A percentile compares a stretch with the other conserved stretches of the same genome.
Evolutionary conservation across 371 early-diverging fungal species (phyloP).

Genomic region (Coemansia sp.): DNA sequence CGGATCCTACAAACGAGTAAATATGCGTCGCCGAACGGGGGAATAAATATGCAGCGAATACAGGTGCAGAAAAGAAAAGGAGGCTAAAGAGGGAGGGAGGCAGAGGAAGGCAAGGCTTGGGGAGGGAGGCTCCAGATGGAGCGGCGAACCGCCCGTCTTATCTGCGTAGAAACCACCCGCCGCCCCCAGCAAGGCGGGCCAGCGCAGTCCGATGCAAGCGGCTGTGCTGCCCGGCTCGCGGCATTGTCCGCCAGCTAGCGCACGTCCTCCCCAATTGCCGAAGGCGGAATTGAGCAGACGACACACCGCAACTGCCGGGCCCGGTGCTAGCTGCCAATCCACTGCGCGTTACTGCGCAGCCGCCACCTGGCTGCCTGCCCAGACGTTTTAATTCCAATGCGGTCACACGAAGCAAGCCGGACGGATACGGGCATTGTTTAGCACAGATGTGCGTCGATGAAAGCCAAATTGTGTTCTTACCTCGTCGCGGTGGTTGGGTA

Average conservation of each 20-base stretch:
- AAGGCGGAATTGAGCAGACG: neutral
- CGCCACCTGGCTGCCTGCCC: neutral
- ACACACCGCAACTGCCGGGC: slow-evolving; percentile 3
- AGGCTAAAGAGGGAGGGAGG: slow-evolving; percentile 15
- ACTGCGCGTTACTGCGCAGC: slow-evolving; percentile 13
- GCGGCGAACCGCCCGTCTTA: slow-evolving; percentile 18
- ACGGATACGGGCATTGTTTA: neutral
- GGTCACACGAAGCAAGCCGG: neutral
- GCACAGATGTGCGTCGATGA: slow-evolving; percentile 4
- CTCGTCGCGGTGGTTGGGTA: slow-evolving; percentile 18
- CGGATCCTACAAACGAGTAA: slow-evolving; percentile 29
- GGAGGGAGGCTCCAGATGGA: slow-evolving; percentile 18
- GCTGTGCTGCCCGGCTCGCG: neutral
- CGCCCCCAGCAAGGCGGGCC: neutral
- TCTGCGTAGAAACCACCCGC: neutral
- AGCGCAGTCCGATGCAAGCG: no score
- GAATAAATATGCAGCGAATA: slow-evolving; percentile 5
- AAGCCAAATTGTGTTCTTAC: slow-evolving; percentile 18
- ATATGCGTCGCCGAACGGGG: slow-evolving; percentile 5
- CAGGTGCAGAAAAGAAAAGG: slow-evolving; percentile 13
- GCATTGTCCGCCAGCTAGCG: slow-evolving; percentile 5
- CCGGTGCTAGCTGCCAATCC: neutral
- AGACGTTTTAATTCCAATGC: neutral
- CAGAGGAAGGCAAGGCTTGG: slow-evolving; percentile 9
- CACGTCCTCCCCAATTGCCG: neutral